Evolutionary conservation across 2,329 filamentous ascomycete genomes (phyloP).

Genomic region (Xylaria sp.): DNA sequence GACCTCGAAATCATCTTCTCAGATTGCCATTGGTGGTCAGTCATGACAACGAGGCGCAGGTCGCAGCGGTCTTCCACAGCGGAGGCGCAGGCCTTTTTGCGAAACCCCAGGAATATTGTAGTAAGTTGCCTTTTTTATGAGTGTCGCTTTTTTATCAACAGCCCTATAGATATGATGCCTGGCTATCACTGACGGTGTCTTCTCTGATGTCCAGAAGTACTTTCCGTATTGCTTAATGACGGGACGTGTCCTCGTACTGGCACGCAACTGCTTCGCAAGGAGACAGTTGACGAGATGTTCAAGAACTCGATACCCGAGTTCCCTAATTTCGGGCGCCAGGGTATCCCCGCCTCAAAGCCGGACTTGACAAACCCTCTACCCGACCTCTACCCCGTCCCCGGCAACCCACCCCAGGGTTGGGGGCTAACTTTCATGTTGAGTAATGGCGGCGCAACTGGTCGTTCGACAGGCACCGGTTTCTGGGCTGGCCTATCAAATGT

Average conservation of each 20-base stretch:
- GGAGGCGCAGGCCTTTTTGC: constrained; percentile 72
- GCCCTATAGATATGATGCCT: background rate
- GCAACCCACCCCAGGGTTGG: constrained; percentile 70
- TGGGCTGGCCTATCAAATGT: constrained; percentile 71
- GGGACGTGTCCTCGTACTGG: constrained; percentile 68
- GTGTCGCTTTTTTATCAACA: background rate
- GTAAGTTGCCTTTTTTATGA: constrained; percentile 52
- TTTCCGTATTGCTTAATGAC: constrained; percentile 71
- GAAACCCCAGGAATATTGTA: constrained; percentile 67
- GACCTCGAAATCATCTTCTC: constrained; percentile 60
- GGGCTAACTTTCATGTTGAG: constrained; percentile 67
- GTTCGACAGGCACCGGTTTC: constrained; percentile 60
- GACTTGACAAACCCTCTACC: constrained; percentile 58
- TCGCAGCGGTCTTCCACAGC: constrained; percentile 61
- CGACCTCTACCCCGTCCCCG: constrained; percentile 60
- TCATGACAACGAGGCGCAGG: constrained; percentile 55
- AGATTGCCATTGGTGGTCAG: constrained; percentile 56
- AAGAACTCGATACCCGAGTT: constrained; percentile 68
- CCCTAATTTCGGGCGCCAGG: constrained; percentile 61
- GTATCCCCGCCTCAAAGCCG: constrained; percentile 59
- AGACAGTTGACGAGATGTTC: constrained; percentile 72
- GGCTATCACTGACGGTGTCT: background rate
- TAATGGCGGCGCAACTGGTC: constrained; percentile 60
- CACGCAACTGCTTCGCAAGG: constrained; percentile 61
- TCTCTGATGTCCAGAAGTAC: constrained; percentile 57